Evolutionary conservation across 257 asterid genomes (phyloP).

Genomic region (Eucommia ulmoides): DNA sequence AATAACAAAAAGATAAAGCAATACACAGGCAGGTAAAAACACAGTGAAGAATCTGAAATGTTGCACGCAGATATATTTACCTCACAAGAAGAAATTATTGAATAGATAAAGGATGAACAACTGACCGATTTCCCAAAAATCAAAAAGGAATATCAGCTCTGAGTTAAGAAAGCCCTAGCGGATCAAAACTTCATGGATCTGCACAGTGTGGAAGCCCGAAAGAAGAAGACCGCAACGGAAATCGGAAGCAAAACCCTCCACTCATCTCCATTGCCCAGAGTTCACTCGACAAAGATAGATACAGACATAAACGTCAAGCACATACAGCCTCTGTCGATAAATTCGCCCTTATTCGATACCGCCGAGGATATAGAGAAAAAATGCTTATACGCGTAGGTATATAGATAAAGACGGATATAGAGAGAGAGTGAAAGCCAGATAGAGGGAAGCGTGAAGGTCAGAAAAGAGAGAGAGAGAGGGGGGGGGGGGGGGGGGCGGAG

Average conservation of each 20-base stretch:
- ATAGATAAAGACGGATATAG: neutral
- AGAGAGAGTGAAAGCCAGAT: neutral
- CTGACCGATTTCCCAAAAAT: neutral
- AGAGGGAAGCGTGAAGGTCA: neutral
- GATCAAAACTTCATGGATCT: neutral
- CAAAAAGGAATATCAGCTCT: neutral
- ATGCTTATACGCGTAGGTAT: too few species aligned
- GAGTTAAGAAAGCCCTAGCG: neutral
- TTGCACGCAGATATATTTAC: neutral
- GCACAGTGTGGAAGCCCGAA: neutral
- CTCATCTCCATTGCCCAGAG: neutral
- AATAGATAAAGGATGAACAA: neutral
- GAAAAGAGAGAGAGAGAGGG: too few species aligned
- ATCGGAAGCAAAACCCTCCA: neutral
- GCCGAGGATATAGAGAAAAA: neutral
- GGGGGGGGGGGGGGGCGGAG: too few species aligned
- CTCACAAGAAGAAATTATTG: neutral
- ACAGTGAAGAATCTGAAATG: neutral
- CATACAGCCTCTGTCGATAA: neutral
- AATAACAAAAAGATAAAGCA: too few species aligned
- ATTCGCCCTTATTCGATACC: neutral
- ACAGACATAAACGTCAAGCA: neutral
- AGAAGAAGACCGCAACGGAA: neutral
- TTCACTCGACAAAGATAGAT: neutral
- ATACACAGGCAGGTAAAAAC: too few species aligned